Percentiles rank a stretch among this genome's conserved stretches.
phyloP scores from a whole-genome alignment of 129 eudicot species.

The Chrysanthemum seticuspe region DNA sequence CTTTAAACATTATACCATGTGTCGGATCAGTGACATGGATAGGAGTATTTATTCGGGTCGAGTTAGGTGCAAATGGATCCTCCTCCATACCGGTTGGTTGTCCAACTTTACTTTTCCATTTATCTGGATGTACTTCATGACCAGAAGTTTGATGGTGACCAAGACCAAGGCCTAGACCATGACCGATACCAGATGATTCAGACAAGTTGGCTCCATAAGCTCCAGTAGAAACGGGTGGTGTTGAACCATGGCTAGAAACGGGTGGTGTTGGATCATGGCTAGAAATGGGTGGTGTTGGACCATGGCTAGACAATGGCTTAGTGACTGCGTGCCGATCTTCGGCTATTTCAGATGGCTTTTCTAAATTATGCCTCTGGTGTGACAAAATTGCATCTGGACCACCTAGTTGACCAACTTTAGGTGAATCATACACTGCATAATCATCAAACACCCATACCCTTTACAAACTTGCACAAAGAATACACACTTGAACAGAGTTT shows the following conservation, averaged over 20 bases:
- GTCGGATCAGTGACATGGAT: not conserved
- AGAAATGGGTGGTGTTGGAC: conserved; percentile 6
- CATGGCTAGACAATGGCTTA: conserved; percentile 5
- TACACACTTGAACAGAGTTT: too few relatives aligned
- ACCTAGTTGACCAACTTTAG: conserved; percentile 17
- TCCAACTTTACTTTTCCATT: conserved; percentile 30
- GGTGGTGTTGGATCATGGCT: too few relatives aligned
- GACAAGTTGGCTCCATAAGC: conserved; percentile 5
- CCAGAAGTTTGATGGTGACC: not conserved
- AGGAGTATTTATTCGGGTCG: conserved; percentile 15
- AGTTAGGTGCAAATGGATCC: conserved; percentile 24
- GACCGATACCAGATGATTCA: conserved; percentile 17
- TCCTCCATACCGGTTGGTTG: conserved; percentile 32
- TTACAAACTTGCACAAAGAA: too few relatives aligned
- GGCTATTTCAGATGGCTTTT: conserved; percentile 30
- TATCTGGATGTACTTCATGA: conserved; percentile 13
- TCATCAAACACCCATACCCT: not conserved
- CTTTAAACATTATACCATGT: not conserved
- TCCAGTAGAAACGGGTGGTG: conserved; percentile 10
- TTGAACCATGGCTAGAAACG: not conserved
- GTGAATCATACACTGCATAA: conserved; percentile 56
- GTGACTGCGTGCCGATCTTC: conserved; percentile 31
- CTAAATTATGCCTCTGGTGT: conserved; percentile 34
- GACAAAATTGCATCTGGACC: conserved; percentile 21
- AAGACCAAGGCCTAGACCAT: not conserved